A percentile compares a stretch with the other conserved stretches of the same genome.
These are phyloP conservation scores for Diversispora epigaea DNA, from an alignment of 192 early-diverging fungal species.

Conservation along the genomic window DNA sequence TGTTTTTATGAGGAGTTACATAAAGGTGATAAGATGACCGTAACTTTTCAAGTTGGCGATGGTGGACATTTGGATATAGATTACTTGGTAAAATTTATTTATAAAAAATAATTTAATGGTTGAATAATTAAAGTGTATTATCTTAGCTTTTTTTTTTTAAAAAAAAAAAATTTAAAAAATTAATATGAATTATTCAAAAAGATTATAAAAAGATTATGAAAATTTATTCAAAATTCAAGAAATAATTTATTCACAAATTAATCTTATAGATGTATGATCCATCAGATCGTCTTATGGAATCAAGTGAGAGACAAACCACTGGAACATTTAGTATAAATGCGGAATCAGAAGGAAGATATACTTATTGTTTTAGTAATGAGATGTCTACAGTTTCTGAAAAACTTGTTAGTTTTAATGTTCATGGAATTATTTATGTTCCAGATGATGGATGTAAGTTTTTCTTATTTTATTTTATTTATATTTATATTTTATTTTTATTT, in stretches of 20 bases:
- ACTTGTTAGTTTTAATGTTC: constrained; percentile 58
- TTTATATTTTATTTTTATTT: constrained; percentile 22
- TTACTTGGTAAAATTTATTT: constrained; percentile 56
- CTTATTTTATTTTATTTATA: constrained; percentile 27
- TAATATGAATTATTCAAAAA: too few species aligned
- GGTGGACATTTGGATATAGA: constrained; percentile 68
- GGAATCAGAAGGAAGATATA: constrained; percentile 55
- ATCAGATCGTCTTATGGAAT: constrained; percentile 36
- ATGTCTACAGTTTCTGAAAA: constrained; percentile 63
- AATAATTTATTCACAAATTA: not conserved
- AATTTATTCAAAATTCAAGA: too few species aligned
- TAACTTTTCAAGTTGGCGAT: constrained; percentile 69
- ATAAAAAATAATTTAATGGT: too few species aligned
- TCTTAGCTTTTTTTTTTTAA: too few species aligned
- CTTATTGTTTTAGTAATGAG: constrained; percentile 78
- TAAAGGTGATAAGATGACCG: constrained; percentile 58
- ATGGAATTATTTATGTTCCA: constrained; percentile 46
- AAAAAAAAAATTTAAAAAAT: too few species aligned
- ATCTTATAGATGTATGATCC: constrained; percentile 50
- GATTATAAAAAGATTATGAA: too few species aligned
- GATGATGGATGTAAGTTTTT: constrained; percentile 42
- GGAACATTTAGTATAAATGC: constrained; percentile 49
- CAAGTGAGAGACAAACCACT: constrained; percentile 38
- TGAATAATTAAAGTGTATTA: not conserved
- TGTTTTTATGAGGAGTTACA: constrained; percentile 72